Evolutionary conservation across 371 early-diverging fungal species (phyloP).

Genomic region (Mucor racemosus): DNA sequence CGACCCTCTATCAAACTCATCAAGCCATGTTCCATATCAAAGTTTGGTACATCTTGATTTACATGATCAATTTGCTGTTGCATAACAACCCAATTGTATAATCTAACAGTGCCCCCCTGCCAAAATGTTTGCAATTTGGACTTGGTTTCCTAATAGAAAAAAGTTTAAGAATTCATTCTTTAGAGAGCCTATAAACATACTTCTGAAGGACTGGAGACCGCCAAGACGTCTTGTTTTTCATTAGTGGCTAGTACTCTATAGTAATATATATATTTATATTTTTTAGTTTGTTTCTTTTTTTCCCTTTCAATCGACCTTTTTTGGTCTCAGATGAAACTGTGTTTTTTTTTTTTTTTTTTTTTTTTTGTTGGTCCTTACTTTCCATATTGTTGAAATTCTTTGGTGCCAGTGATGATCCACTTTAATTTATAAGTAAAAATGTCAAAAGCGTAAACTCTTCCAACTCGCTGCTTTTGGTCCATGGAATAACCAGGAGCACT

Average conservation of each 20-base stretch:
- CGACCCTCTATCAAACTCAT: conserved; percentile 30
- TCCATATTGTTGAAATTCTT: conserved; percentile 56
- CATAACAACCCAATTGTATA: conserved; percentile 30
- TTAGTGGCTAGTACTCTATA: conserved; percentile 5
- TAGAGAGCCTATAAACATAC: too few species aligned
- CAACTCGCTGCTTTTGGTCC: conserved; percentile 27
- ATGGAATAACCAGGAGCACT: conserved; percentile 43
- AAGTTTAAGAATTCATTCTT: too few species aligned
- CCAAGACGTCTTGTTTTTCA: conserved; percentile 23
- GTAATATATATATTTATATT: too few species aligned
- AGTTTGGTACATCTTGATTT: conserved; percentile 3
- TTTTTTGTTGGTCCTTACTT: conserved; percentile 39
- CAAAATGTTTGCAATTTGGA: conserved; percentile 33
- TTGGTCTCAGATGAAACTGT: conserved; percentile 2
- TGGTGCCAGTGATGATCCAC: conserved; percentile 43
- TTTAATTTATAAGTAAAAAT: conserved; percentile 9
- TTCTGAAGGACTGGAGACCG: conserved; percentile 45
- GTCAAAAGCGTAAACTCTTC: conserved; percentile 48
- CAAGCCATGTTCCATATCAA: conserved; percentile 25
- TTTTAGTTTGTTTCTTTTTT: conserved; percentile 1
- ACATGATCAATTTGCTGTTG: background rate
- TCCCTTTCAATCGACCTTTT: background rate
- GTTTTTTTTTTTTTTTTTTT: background rate
- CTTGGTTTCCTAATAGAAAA: conserved; percentile 24
- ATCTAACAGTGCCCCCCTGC: conserved; percentile 51